Conservation (phyloP, 2,329 filamentous ascomycete species). For the Sporothrix humicola region DNA sequence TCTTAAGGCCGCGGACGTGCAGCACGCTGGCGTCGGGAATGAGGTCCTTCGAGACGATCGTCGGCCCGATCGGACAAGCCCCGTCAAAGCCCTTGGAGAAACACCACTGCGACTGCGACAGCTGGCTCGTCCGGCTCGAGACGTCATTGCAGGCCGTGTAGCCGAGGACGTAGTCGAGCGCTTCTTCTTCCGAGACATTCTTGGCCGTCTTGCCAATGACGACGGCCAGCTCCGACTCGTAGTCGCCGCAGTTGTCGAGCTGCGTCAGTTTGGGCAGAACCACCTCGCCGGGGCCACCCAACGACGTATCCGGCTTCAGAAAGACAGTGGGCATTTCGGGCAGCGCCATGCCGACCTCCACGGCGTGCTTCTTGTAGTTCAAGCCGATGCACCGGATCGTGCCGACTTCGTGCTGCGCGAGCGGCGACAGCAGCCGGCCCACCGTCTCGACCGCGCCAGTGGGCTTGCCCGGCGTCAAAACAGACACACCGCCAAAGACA, state of each 20-base stretch:
- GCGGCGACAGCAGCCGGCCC: slow-evolving; percentile 57
- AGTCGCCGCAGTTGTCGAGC: slow-evolving; percentile 60
- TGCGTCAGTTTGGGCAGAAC: slow-evolving; percentile 61
- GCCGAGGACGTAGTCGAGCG: slow-evolving; percentile 65
- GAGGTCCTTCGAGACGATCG: slow-evolving; percentile 52
- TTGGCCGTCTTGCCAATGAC: slow-evolving; percentile 58
- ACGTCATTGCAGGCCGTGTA: slow-evolving; percentile 53
- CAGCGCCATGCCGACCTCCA: slow-evolving; percentile 58
- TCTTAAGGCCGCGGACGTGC: slow-evolving; percentile 53
- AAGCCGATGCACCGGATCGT: slow-evolving; percentile 65
- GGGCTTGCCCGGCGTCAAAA: slow-evolving; percentile 58
- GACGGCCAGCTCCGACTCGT: slow-evolving; percentile 64
- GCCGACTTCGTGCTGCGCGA: slow-evolving; percentile 56
- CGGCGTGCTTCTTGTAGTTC: slow-evolving; percentile 59
- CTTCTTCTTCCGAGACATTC: slow-evolving; percentile 62
- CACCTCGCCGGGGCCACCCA: slow-evolving; percentile 54
- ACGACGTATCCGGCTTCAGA: slow-evolving; percentile 61
- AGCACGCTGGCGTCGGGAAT: slow-evolving; percentile 52
- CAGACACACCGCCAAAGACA: slow-evolving; percentile 64
- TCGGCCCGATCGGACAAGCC: slow-evolving; percentile 60
- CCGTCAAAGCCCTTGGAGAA: slow-evolving; percentile 66
- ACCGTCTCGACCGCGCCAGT: slow-evolving; percentile 56
- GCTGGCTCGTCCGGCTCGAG: slow-evolving; percentile 62
- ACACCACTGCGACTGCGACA: slow-evolving; percentile 60
- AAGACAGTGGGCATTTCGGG: slow-evolving; percentile 63